Base-by-base conservation (phyloP, 108 stramenopile genomes). In the Licmophora abbreviata region DNA sequence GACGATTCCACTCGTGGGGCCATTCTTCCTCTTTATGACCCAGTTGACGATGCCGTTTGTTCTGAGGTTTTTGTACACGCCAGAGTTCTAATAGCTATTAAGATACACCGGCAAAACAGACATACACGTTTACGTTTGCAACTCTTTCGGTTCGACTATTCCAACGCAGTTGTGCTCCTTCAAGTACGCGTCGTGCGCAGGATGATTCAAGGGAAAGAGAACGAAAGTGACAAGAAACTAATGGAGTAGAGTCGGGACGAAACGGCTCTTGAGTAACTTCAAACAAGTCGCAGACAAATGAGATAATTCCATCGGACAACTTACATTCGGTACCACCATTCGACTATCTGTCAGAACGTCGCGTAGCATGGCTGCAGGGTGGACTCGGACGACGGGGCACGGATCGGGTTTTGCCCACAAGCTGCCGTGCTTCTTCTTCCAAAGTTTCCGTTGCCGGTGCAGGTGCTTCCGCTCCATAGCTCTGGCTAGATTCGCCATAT, bases 1-100 rank as follows among this genome's bases (percentile, higher is more conserved):
- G 92, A 93, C 92, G 14, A 82, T 93, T 46, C 92, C 92, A 11
- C 56, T 93, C 23, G 61, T 93, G 23, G 92, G 92, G 15, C 92
- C 92, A n/a, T 93, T 93, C 71, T 93, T 93, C 62, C 69, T 93
- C 52, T 78, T 58, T 37, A 86, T 86, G 87, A 88, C 92, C 14
- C 92, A 93, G 60, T 60, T 93, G 21, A 80, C 82, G 33, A 93
- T 93, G 92, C 92, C 92, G 17, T 93, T 74, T 51, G 76, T 93
- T 65, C 67, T 93, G 44, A 64, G 92, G 50, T 89, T 87, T 56
- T 53, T 93, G 36, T 93, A 93, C 71, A 93, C 92, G 37, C 59
- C 92, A 23, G 78, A 86, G 35, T 93, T 93, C 44, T 93, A 77
- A 83, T 29, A 29, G 40, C 3, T 40, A 21, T 46, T 46, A 7